Evolutionary conservation across 2,329 filamentous ascomycete species (phyloP).

Genomic region (Colletotrichum sp.): DNA sequence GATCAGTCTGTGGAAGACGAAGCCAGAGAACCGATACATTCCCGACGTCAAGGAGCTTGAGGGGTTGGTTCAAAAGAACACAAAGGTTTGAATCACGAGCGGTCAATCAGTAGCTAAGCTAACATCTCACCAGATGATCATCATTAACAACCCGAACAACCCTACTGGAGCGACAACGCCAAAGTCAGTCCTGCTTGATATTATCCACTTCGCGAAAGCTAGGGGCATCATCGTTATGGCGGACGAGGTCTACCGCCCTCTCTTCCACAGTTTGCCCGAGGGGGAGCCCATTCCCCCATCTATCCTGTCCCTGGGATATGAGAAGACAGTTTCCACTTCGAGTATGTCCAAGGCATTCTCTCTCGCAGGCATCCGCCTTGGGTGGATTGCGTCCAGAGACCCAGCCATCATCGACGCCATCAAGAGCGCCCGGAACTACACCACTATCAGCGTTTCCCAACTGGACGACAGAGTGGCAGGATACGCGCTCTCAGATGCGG

Average conservation of each 20-base stretch:
- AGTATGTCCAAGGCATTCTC: conserved; percentile 90
- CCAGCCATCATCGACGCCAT: conserved; percentile 65
- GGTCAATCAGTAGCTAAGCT: background rate
- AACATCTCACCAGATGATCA: conserved; percentile 44
- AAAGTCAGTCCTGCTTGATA: conserved; percentile 60
- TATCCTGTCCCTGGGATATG: conserved; percentile 73
- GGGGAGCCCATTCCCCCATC: conserved; percentile 64
- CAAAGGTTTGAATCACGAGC: conserved; percentile 55
- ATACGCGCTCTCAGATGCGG: conserved; percentile 67
- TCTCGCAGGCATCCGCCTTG: conserved; percentile 79
- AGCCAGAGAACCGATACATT: conserved; percentile 65
- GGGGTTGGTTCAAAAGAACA: conserved; percentile 66
- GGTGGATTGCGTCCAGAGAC: conserved; percentile 78
- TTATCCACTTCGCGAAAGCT: conserved; percentile 68
- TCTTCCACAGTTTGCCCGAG: conserved; percentile 71
- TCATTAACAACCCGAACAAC: conserved; percentile 79
- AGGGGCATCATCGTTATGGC: conserved; percentile 71
- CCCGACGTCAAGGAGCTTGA: conserved; percentile 70
- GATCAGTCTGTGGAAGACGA: conserved; percentile 75
- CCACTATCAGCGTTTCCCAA: conserved; percentile 82
- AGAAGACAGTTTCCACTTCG: conserved; percentile 75
- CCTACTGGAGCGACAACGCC: conserved; percentile 77
- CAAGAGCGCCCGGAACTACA: conserved; percentile 76
- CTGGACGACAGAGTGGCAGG: conserved; percentile 80
- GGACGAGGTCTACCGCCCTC: conserved; percentile 84